Base-by-base conservation (phyloP, 108 stramenopile genomes). In the Hondaea fermentalgiana region DNA sequence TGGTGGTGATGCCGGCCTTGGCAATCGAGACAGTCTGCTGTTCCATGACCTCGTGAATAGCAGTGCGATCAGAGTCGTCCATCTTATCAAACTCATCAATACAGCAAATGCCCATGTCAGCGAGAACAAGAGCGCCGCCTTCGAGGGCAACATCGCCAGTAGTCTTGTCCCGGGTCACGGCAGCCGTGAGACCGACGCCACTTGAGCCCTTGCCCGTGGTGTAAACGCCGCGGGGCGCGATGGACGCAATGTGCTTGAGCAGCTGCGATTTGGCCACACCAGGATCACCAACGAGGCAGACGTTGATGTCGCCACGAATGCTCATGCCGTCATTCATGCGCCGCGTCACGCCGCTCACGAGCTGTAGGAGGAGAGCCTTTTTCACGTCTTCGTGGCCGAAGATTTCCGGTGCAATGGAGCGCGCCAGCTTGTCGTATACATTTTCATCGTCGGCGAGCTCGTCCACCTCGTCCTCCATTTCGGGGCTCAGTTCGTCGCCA, bases 21-120 rank as follows among this genome's bases (percentile, higher is more conserved):
- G 98, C 98, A 29, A 99, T 96, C 57, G 94, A 95, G 12, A 99
- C 97, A 16, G 98, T 98, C 94, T 99, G 99, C 88, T 99, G 98
- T 93, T 99, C 99, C 98, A 99, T 99, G 29, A 99, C 99, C 94
- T 99, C 99, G 92, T 99, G 99, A 72, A 99, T 99, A 21, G 98
- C 98, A 12, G 99, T 98, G 47, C 99, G 95, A 87, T 99, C 97
- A 4, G 91, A 71, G 90, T 99, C 98, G 89, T 98, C 97, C 97
- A 98, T 98, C 92, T 98, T 98, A 92, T 98, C 97, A 76, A 98
- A 98, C 95, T 98, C 98, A 90, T 98, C 98, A 91, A 99, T 99
- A 72, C 96, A 96, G 94, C 97, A 98, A 88, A 98, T 97, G 21
- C 98, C 99, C 72, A 95, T 95, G 94, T 99, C 99, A 8, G 99